Percentiles rank a stretch among this genome's conserved stretches.
phyloP scores from a whole-genome alignment of 2,329 filamentous ascomycete genomes.

The Nothomitra cinnamomea region DNA sequence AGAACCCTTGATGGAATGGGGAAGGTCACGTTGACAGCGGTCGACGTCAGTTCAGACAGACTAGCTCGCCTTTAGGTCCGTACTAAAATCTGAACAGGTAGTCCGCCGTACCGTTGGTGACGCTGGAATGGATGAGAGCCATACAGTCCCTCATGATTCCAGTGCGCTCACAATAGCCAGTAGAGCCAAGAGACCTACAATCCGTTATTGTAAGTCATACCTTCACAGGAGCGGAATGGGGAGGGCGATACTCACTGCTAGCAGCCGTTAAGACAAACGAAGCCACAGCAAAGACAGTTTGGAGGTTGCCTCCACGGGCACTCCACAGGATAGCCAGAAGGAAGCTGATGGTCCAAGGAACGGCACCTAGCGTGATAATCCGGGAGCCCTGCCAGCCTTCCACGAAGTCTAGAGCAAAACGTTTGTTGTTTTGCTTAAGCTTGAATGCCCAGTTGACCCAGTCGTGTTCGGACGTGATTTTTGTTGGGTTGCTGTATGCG shows the following conservation, averaged over 20 bases:
- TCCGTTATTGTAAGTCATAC: not conserved
- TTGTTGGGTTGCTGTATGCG: constrained; percentile 9
- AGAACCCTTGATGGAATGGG: not conserved
- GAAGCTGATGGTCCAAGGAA: constrained; percentile 6
- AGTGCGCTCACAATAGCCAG: not conserved
- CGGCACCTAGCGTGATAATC: constrained; percentile 3
- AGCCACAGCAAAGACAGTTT: not conserved
- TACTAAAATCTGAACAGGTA: no score
- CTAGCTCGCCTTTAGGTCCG: no score
- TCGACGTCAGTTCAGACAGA: no score
- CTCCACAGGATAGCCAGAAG: not conserved
- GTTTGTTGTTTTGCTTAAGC: constrained; percentile 8
- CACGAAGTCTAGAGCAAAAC: constrained; percentile 11
- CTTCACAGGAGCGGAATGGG: not conserved
- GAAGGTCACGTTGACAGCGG: not conserved
- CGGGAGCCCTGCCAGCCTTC: constrained; percentile 11
- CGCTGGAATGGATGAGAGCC: no score
- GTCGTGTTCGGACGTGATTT: constrained; percentile 5
- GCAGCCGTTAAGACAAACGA: not conserved
- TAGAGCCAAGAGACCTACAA: not conserved
- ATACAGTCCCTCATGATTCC: no score
- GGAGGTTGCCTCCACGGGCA: not conserved
- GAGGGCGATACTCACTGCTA: not conserved
- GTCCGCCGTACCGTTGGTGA: no score
- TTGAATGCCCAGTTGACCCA: constrained; percentile 12